Evolutionary conservation across 108 stramenopile species (phyloP).

Genomic region (Nitzschia sp.): DNA sequence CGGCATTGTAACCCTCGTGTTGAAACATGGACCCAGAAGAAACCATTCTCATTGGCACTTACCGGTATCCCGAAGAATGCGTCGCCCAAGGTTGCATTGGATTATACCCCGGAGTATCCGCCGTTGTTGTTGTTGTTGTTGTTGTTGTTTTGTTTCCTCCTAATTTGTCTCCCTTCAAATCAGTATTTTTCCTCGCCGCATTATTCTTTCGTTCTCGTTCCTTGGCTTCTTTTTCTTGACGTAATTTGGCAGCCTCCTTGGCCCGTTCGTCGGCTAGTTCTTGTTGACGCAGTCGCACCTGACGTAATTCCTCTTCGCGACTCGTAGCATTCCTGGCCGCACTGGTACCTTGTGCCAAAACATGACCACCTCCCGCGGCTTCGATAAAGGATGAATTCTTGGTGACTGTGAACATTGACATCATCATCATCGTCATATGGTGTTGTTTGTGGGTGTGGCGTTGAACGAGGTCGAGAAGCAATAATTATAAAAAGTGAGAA

Average conservation of each 20-base stretch:
- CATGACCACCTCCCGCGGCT: constrained; percentile 2
- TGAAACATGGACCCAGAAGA: not conserved
- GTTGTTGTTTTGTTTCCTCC: constrained; percentile 1
- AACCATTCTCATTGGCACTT: constrained; percentile 7
- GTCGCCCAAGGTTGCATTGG: constrained; percentile 35
- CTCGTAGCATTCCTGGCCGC: constrained; percentile 1
- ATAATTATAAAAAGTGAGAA: no score
- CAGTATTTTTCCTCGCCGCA: constrained; percentile 2
- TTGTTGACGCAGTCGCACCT: constrained; percentile 34
- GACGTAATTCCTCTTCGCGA: constrained; percentile 27
- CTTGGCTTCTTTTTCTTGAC: constrained; percentile 25
- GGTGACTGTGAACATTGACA: not conserved
- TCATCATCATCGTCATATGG: no score
- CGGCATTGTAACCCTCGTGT: no score
- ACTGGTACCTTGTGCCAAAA: constrained; percentile 5
- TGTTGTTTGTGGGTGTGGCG: not conserved
- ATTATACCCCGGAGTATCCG: constrained; percentile 9
- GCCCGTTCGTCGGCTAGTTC: constrained; percentile 35
- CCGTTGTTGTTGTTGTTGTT: not conserved
- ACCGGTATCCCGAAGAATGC: constrained; percentile 22
- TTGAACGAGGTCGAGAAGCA: not conserved
- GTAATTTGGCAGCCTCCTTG: constrained; percentile 16
- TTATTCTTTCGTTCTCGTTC: constrained; percentile 37
- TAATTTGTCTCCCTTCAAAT: constrained; percentile 6
- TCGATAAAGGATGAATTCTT: not conserved